phyloP scores from a whole-genome alignment of 2,329 filamentous ascomycete species.

The Stagonosporopsis rhizophila region DNA sequence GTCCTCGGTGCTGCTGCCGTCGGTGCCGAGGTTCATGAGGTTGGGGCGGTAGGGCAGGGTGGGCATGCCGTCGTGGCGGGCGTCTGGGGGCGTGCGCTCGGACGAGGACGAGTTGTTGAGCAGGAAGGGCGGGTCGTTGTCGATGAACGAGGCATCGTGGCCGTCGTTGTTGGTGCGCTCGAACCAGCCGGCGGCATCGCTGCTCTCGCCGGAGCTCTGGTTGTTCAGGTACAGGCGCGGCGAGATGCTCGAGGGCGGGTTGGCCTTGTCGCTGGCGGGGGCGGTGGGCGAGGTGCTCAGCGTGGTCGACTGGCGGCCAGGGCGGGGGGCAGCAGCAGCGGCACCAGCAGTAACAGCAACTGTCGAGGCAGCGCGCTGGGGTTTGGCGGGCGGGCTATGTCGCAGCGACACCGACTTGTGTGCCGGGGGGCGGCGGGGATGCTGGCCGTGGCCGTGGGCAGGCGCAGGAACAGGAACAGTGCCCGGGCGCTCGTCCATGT shows the following conservation, averaged over 20 bases:
- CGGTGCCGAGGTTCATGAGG: constrained; percentile 52
- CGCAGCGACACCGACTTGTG: constrained; percentile 56
- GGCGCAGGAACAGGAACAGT: constrained; percentile 21
- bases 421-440: constrained; percentile 54
- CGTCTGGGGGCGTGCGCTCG: constrained; percentile 50
- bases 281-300: constrained; percentile 32
- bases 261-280: constrained; percentile 45
- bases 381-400: constrained; percentile 44
- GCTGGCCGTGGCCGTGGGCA: constrained; percentile 12
- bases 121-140: constrained; percentile 56
- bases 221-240: constrained; percentile 44
- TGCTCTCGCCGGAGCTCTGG: constrained; percentile 58
- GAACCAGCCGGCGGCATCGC: constrained; percentile 61
- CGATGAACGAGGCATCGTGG: constrained; percentile 47
- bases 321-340: not conserved
- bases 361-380: not conserved
- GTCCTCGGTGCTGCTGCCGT: constrained; percentile 72
- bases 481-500: constrained; percentile 35
- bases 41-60: constrained; percentile 38
- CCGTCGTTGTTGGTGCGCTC: constrained; percentile 59
- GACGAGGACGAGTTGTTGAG: constrained; percentile 56
- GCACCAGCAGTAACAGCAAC: not conserved
- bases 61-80: constrained; percentile 22
- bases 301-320: constrained; percentile 13
- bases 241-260: constrained; percentile 52